Conservation (phyloP, 176 grass and related monocot genomes). For the Chloris gayana region DNA sequence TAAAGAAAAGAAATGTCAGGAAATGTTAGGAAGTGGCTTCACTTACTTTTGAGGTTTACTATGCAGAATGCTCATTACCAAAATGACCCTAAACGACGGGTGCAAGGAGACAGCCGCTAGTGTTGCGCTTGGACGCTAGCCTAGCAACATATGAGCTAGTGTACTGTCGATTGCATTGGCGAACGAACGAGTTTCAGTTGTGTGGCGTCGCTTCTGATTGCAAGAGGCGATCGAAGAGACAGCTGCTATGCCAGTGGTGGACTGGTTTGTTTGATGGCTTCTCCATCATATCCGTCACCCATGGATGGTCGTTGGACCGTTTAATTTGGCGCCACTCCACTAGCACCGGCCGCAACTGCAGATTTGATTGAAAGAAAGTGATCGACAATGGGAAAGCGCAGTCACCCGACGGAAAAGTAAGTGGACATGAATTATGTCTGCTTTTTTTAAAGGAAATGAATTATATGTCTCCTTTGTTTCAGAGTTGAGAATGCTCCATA, state of each 20-base stretch:
- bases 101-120: conserved; percentile 17
- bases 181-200: too few species aligned
- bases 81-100: background rate
- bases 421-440: background rate
- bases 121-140: background rate
- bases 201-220: background rate
- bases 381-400: conserved; percentile 21
- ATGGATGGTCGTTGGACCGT: background rate
- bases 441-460: background rate
- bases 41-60: background rate
- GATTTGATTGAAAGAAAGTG: conserved; percentile 39
- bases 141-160: background rate
- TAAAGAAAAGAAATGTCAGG: too few species aligned
- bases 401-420: conserved; percentile 2
- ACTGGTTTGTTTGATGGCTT: conserved; percentile 43
- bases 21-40: too few species aligned
- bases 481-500: background rate
- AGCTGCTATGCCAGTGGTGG: conserved; percentile 30
- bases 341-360: conserved; percentile 21
- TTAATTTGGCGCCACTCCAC: conserved; percentile 49
- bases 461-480: background rate
- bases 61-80: background rate
- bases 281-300: background rate
- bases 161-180: background rate
- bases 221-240: conserved; percentile 18